Evolutionary conservation across 768 basidiomycete genomes (phyloP), one percentile per base, ranked within the genome.

Genomic region (Mycena galopus): DNA sequence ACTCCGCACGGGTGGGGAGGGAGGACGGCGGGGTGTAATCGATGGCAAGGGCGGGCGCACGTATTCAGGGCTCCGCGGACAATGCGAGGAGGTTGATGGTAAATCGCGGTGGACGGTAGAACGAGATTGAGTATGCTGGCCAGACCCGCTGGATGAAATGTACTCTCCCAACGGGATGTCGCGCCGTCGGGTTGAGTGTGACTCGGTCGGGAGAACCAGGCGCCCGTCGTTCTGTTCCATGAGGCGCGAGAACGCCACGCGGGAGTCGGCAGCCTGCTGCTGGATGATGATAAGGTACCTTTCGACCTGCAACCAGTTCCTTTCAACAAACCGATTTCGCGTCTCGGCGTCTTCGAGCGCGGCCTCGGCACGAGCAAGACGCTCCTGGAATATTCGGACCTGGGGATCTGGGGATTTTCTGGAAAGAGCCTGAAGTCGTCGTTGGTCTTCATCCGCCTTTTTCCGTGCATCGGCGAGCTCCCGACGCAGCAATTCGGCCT

Each of bases 291-390:
- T 21, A 16, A 75, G 60, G 35, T 75, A 65, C 10, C 55, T 50
- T 23, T 75, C 74, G 27, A 70, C 63, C 35, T 72, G 71, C 1
- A 69, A 32, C 74, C 74, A 75, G 42, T 75, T 62, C 23, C 35
- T 56, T 29, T 72, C 70, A 3, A 75, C 67, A 19, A 72, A 27
- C 5, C 74, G 61, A 27, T 70, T 64, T 35, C 64, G 60, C 30
- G 47, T n/a, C 53, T 72, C 70, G 5, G 74, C 74, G 14, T 75
- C 71, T 17, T 65, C 37, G 4, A 75, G 62, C 27, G 74, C 74
- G 21, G 71, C 71, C 23, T 75, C 74, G 27, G 74, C 67, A 33
- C 55, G 66, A 0, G 67, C 58, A n/a, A 75, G 58, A 29, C 71
- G 66, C 17, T 72, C 71, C 53, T 65, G 63, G 42, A 37, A 65